phyloP scores from a whole-genome alignment of 768 basidiomycete genomes.

The Leccinellum rugosiceps region DNA sequence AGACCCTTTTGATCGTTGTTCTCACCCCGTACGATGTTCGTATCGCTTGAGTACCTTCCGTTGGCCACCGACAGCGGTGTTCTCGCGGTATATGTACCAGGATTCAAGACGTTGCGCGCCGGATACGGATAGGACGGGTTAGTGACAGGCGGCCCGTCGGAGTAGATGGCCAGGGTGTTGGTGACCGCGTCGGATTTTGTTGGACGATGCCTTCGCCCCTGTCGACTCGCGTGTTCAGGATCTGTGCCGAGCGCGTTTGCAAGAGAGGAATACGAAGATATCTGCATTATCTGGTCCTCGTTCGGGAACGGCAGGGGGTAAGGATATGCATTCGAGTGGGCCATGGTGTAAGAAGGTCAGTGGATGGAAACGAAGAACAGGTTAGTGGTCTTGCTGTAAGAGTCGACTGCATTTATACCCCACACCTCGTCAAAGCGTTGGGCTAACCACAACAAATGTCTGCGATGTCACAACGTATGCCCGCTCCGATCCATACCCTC shows the following conservation, averaged over 20 bases:
- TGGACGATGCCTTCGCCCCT: not conserved
- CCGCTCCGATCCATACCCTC: not conserved
- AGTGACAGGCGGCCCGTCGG: conserved; percentile 12
- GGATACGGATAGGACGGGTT: conserved; percentile 29
- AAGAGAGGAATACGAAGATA: conserved; percentile 25
- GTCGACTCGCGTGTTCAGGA: conserved; percentile 8
- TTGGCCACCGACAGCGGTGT: conserved; percentile 9
- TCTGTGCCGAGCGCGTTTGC: conserved; percentile 21
- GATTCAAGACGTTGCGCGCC: conserved; percentile 27
- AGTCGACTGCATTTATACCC: conserved; percentile 19
- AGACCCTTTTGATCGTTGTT: conserved; percentile 1
- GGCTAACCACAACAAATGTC: not conserved
- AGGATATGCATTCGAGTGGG: conserved; percentile 2
- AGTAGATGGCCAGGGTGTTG: conserved; percentile 17
- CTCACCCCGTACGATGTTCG: not conserved
- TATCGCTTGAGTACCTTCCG: not conserved
- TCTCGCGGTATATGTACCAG: conserved; percentile 13
- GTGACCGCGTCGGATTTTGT: conserved; percentile 4
- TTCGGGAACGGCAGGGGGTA: conserved; percentile 24
- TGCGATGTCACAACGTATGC: not conserved
- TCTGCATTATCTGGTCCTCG: conserved; percentile 11
- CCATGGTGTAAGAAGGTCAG: conserved; percentile 17
- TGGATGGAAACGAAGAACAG: not conserved
- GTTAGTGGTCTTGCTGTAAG: not conserved
- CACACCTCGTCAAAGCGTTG: conserved; percentile 16